phyloP scores from a whole-genome alignment of 352 stramenopile species.

The Globisporangium camurandrum region DNA sequence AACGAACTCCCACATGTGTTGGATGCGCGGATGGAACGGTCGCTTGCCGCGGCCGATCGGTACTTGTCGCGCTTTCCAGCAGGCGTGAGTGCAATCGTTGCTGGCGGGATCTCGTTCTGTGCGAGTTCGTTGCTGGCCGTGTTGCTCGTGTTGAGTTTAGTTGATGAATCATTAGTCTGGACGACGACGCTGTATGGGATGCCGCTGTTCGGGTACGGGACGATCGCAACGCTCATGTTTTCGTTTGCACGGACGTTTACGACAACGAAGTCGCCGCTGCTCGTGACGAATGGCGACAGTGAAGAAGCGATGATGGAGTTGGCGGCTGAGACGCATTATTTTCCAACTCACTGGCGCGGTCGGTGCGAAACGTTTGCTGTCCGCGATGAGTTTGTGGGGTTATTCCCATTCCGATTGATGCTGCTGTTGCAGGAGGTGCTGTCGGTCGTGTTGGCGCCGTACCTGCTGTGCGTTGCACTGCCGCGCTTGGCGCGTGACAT shows the following conservation, averaged over 20 bases:
- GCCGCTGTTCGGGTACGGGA: conserved; percentile 97
- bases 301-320: conserved; percentile 84
- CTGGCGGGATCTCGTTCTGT: conserved; percentile 92
- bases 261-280: conserved; percentile 54
- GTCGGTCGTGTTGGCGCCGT: conserved; percentile 92
- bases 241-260: conserved; percentile 75
- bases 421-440: conserved; percentile 92
- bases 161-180: conserved; percentile 93
- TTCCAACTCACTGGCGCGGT: conserved; percentile 91
- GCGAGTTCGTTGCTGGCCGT: conserved; percentile 94
- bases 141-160: conserved; percentile 89
- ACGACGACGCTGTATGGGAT: conserved; percentile 91
- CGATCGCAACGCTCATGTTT: conserved; percentile 83
- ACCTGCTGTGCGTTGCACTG: conserved; percentile 95
- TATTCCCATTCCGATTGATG: conserved; percentile 94
- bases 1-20: conserved; percentile 98
- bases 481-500: conserved; percentile 86
- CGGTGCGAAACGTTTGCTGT: conserved; percentile 84
- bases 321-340: conserved; percentile 93
- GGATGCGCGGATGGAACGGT: conserved; percentile 89
- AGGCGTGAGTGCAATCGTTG: conserved; percentile 85
- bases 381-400: conserved; percentile 73
- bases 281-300: conserved; percentile 59
- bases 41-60: conserved; percentile 86
- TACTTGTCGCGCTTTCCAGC: conserved; percentile 94